These are phyloP conservation scores for Russula earlei DNA, from an alignment of 768 basidiomycete genomes.

Conservation along the genomic window DNA sequence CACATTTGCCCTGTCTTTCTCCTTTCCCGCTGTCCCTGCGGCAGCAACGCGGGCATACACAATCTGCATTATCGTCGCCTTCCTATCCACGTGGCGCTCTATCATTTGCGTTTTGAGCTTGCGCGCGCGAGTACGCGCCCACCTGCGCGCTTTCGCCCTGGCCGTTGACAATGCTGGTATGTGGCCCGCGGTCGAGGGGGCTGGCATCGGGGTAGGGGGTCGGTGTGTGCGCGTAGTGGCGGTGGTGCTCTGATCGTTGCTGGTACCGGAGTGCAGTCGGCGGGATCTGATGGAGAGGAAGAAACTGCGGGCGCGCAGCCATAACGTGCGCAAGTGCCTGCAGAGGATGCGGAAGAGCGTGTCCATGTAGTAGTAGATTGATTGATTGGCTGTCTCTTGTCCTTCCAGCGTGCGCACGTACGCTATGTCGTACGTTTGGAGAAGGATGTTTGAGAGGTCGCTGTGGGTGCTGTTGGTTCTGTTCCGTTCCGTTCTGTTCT, in stretches of 20 bases:
- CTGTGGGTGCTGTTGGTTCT: no score
- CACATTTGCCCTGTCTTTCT: not conserved
- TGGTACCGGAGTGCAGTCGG: not conserved
- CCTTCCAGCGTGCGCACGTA: no score
- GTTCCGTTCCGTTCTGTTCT: no score
- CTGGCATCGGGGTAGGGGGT: not conserved
- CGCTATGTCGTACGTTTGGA: no score
- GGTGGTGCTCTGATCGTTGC: not conserved
- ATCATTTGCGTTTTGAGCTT: not conserved
- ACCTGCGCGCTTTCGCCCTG: not conserved
- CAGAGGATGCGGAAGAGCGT: slow-evolving; percentile 8
- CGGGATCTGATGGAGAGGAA: slow-evolving; percentile 3
- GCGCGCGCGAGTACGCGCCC: not conserved
- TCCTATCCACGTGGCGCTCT: not conserved
- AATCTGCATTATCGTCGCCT: not conserved
- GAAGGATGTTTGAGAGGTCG: no score
- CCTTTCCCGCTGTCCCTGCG: not conserved
- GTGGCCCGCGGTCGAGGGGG: not conserved
- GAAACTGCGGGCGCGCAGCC: slow-evolving; percentile 7
- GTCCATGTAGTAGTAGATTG: not conserved
- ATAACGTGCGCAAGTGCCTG: slow-evolving; percentile 9
- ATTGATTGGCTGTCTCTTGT: no score
- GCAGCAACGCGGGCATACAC: not conserved
- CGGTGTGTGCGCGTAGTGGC: not conserved
- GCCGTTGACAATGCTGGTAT: not conserved